These are phyloP conservation scores for Halenospora varia DNA, from an alignment of 495 filamentous ascomycete genomes.

Conservation along the genomic window DNA sequence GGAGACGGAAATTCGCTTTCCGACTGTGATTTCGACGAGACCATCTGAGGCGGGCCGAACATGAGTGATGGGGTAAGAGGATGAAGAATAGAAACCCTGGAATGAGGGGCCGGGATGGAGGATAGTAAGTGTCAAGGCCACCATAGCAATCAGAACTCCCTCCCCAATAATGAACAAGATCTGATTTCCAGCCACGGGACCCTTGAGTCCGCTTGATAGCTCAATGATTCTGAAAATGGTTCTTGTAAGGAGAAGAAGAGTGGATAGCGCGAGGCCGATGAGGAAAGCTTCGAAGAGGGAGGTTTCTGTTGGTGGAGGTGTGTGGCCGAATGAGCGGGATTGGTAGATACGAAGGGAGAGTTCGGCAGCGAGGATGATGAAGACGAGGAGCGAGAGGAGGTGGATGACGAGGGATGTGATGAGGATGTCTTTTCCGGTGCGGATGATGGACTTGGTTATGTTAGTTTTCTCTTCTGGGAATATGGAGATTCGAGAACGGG, in stretches of 20 bases:
- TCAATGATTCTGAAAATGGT: conserved; percentile 32
- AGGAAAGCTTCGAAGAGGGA: conserved; percentile 6
- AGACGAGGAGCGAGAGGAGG: conserved; percentile 7
- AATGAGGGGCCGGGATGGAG: conserved; percentile 56
- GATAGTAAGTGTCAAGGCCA: conserved; percentile 61
- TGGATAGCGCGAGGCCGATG: conserved; percentile 13
- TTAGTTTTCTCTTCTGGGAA: neutral
- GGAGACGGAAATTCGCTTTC: neutral
- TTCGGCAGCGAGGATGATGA: conserved; percentile 1
- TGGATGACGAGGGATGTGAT: conserved; percentile 5
- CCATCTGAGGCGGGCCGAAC: too few species aligned
- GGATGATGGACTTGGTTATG: too few species aligned
- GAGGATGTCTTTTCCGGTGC: conserved; percentile 3
- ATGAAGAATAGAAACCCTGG: conserved; percentile 1
- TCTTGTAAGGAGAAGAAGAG: conserved; percentile 30
- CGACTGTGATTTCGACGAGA: neutral
- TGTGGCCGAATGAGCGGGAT: neutral
- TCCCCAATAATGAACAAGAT: conserved; percentile 56
- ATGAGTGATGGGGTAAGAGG: neutral
- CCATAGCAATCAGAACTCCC: too few species aligned
- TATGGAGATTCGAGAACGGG: neutral
- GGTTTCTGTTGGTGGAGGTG: conserved; percentile 19
- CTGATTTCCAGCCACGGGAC: conserved; percentile 29
- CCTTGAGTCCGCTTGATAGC: conserved; percentile 30
- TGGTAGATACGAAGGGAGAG: conserved; percentile 17